Evolutionary conservation across 2,329 filamentous ascomycete genomes (phyloP).

Genomic region (Neoscytalidium dimidiatum): DNA sequence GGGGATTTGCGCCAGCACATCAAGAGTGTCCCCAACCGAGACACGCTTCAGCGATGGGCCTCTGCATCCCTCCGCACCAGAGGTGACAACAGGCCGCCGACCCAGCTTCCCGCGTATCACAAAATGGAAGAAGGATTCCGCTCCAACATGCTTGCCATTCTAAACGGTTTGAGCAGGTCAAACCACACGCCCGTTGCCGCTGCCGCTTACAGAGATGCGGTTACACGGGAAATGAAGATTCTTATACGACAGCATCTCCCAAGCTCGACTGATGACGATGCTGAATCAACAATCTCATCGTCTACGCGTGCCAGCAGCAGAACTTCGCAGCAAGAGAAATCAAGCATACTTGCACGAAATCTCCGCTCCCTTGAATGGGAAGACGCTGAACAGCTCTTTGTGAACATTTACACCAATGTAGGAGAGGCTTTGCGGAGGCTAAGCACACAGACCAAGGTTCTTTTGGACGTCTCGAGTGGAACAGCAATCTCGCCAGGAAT

Average conservation of each 20-base stretch:
- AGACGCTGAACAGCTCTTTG: conserved; percentile 81
- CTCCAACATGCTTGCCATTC: conserved; percentile 66
- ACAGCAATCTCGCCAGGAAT: conserved; percentile 53
- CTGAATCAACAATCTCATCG: conserved; percentile 81
- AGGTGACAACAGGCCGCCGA: conserved; percentile 63
- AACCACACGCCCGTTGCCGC: conserved; percentile 79
- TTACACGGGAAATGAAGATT: conserved; percentile 82
- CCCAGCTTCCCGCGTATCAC: conserved; percentile 77
- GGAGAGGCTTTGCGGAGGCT: conserved; percentile 84
- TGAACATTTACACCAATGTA: conserved; percentile 81
- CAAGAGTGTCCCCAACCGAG: conserved; percentile 67
- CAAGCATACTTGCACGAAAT: conserved; percentile 83
- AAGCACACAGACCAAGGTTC: conserved; percentile 87
- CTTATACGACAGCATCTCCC: conserved; percentile 84
- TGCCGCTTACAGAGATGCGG: conserved; percentile 78
- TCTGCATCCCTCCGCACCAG: conserved; percentile 72
- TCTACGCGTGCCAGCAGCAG: conserved; percentile 74
- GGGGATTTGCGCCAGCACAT: conserved; percentile 80
- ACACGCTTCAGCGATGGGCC: conserved; percentile 84
- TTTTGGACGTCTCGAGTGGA: conserved; percentile 90
- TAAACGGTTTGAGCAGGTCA: conserved; percentile 79
- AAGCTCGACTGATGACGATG: conserved; percentile 92
- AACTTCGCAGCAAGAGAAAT: conserved; percentile 83
- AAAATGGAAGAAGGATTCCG: conserved; percentile 71
- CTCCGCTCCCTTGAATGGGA: conserved; percentile 78